Percentiles rank a stretch among this genome's conserved stretches.
Conservation (phyloP, 495 filamentous ascomycete species). For the Xylaria intraflava region DNA sequence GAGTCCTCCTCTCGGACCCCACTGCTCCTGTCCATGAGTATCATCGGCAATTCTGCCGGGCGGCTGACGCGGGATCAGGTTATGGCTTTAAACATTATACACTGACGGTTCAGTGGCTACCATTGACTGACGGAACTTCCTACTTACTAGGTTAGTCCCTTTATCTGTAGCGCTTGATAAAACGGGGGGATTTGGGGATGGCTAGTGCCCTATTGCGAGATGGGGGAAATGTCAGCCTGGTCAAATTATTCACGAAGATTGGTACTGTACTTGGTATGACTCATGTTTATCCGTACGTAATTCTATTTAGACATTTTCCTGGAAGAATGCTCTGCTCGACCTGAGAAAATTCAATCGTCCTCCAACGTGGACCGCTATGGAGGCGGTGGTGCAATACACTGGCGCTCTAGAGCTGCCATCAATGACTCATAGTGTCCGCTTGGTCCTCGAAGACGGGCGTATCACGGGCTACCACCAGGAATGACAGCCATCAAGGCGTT, state of each 20-base stretch:
- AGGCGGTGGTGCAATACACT: not conserved
- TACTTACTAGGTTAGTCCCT: not conserved
- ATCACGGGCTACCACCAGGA: not conserved
- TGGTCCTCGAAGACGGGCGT: not conserved
- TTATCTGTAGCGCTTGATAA: not conserved
- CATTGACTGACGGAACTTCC: not conserved
- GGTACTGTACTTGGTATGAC: not conserved
- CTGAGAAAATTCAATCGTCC: not conserved
- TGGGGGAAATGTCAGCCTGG: not conserved
- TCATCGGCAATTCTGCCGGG: not conserved
- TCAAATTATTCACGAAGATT: not conserved
- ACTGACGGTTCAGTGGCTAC: no score
- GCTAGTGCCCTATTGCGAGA: not conserved
- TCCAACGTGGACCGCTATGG: not conserved
- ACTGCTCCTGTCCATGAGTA: not conserved
- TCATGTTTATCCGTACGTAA: conserved; percentile 1
- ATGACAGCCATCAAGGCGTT: not conserved
- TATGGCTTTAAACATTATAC: not conserved
- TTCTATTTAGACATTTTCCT: not conserved
- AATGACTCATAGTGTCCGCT: not conserved
- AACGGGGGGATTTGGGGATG: not conserved
- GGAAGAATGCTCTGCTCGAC: not conserved
- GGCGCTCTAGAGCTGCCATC: not conserved
- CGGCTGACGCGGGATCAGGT: not conserved
- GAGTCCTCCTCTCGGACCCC: not conserved